Conservation (phyloP, 1,139 yeast species). For the Diutina mesorugosa region DNA sequence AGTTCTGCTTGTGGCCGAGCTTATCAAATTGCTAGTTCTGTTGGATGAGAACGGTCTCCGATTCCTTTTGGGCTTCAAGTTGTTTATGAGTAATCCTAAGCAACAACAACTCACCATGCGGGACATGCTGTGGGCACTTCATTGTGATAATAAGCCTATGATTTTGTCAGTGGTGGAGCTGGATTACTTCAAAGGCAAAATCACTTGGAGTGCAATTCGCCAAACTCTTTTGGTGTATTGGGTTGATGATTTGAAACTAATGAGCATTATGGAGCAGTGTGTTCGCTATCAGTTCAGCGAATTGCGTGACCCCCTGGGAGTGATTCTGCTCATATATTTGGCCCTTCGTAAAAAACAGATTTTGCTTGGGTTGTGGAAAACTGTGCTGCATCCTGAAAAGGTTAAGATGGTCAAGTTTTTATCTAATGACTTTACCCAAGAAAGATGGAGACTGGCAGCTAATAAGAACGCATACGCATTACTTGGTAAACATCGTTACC, state of each 20-base stretch:
- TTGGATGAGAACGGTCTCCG: conserved; percentile 65
- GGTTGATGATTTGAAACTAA: conserved; percentile 41
- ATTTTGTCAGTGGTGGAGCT: conserved; percentile 43
- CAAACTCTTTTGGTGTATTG: conserved; percentile 64
- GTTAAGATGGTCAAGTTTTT: conserved; percentile 69
- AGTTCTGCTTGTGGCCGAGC: conserved; percentile 46
- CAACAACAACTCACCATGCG: conserved; percentile 49
- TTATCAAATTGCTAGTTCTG: conserved; percentile 32
- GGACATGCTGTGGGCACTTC: conserved; percentile 81
- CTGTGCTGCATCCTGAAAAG: conserved; percentile 68
- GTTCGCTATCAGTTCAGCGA: conserved; percentile 59
- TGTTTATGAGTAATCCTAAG: conserved; percentile 40
- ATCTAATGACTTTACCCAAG: conserved; percentile 57
- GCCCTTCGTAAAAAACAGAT: conserved; percentile 71
- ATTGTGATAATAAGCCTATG: conserved; percentile 66
- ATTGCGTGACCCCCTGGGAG: conserved; percentile 57
- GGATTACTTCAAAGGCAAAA: conserved; percentile 21
- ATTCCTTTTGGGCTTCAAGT: conserved; percentile 59
- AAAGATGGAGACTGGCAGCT: conserved; percentile 82
- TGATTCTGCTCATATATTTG: conserved; percentile 62
- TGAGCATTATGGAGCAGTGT: conserved; percentile 45
- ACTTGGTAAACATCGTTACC: conserved; percentile 73
- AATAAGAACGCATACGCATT: conserved; percentile 85
- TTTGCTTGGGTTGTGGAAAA: conserved; percentile 72
- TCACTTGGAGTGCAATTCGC: conserved; percentile 49